Percentiles rank a stretch among this genome's conserved stretches.
Evolutionary conservation across 106 monocot species (phyloP).

Genomic region (Dioscorea alata): DNA sequence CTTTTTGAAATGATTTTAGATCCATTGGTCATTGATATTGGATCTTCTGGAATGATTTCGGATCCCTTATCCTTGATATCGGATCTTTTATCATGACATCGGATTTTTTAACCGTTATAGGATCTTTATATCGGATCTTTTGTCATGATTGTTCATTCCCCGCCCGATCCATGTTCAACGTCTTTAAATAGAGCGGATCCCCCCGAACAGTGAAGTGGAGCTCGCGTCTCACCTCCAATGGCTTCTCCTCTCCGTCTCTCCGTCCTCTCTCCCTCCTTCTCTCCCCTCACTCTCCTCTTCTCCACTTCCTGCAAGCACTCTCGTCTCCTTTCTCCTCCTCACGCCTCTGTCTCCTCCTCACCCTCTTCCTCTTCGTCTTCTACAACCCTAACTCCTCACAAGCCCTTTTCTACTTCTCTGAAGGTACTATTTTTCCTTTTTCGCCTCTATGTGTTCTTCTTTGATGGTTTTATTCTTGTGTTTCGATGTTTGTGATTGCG

Average conservation of each 20-base stretch:
- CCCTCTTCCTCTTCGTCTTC: neutral
- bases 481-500: neutral
- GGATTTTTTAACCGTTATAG: no score
- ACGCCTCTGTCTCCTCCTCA: neutral
- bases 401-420: neutral
- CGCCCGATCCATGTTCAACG: neutral
- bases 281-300: slow-evolving; percentile 3
- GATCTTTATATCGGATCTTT: no score
- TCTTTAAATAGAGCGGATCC: no score
- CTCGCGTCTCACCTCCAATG: slow-evolving; percentile 1
- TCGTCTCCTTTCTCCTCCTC: neutral
- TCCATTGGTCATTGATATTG: no score
- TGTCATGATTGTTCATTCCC: slow-evolving; percentile 87
- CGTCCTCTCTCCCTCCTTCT: slow-evolving; percentile 1
- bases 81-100: no score
- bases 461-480: neutral
- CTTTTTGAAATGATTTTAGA: no score
- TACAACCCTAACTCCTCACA: neutral
- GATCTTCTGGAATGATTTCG: no score
- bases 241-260: slow-evolving; percentile 4
- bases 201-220: no score
- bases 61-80: no score
- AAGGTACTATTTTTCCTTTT: slow-evolving; percentile 2
- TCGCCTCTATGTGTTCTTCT: neutral
- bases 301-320: neutral